Percentiles rank a stretch among this genome's conserved stretches.
These are phyloP conservation scores for Alloascoidea africana DNA, from an alignment of 805 yeast genomes.

Conservation along the genomic window DNA sequence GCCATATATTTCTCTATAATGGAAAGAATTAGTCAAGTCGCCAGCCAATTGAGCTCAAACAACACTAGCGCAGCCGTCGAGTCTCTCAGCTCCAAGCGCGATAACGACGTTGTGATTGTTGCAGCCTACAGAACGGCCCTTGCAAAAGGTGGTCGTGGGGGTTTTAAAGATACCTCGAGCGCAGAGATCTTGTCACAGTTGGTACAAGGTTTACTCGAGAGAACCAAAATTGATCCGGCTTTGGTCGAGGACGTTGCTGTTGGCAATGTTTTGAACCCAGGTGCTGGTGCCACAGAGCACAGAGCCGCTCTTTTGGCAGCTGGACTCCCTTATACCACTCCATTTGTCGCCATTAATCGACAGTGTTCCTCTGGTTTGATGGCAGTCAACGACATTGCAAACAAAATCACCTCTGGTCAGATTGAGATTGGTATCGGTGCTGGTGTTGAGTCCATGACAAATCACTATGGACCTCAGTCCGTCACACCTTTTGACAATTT, in stretches of 20 bases:
- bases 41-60: neutral
- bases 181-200: conserved; percentile 65
- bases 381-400: conserved; percentile 82
- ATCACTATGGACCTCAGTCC: conserved; percentile 71
- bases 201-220: conserved; percentile 43
- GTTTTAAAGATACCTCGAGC: conserved; percentile 67
- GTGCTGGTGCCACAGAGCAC: conserved; percentile 92
- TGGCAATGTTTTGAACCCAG: conserved; percentile 85
- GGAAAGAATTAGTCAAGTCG: neutral
- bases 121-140: conserved; percentile 86
- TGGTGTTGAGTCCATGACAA: conserved; percentile 93
- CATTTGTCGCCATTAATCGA: conserved; percentile 77
- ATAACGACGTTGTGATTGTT: conserved; percentile 84
- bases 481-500: conserved; percentile 44
- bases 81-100: conserved; percentile 35
- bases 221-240: conserved; percentile 32
- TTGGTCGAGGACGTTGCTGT: conserved; percentile 73
- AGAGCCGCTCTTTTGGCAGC: conserved; percentile 87
- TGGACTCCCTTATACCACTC: conserved; percentile 69
- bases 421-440: conserved; percentile 83
- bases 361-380: conserved; percentile 92
- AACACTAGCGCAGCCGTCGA: conserved; percentile 11
- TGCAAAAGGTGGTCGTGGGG: conserved; percentile 78
- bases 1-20: neutral
- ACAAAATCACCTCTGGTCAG: conserved; percentile 76